A percentile compares a stretch with the other conserved stretches of the same genome.
These are phyloP conservation scores for Fraxinus excelsior DNA, from an alignment of 257 asterid species.

Conservation along the genomic window DNA sequence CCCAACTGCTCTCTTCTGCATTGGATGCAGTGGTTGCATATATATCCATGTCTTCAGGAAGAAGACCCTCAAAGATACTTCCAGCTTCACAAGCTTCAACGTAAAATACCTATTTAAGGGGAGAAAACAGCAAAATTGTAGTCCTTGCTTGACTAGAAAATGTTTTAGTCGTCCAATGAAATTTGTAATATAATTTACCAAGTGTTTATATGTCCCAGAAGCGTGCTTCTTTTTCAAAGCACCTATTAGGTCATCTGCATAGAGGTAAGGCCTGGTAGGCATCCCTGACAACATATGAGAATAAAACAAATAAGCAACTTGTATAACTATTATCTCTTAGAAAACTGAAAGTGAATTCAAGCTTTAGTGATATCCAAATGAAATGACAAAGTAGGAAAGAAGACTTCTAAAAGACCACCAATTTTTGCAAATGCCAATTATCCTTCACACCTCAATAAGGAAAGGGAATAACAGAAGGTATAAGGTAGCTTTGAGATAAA, in stretches of 20 bases:
- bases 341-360: not conserved
- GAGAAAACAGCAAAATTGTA: conserved; percentile 16
- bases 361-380: not conserved
- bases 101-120: conserved; percentile 67
- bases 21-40: conserved; percentile 98
- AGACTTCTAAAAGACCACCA: not conserved
- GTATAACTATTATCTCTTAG: not conserved
- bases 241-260: conserved; percentile 65
- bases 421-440: not conserved
- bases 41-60: conserved; percentile 78
- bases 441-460: not conserved
- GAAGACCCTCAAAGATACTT: conserved; percentile 95
- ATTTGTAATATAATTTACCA: conserved; percentile 48
- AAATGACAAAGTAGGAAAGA: not conserved
- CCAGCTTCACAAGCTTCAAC: conserved; percentile 98
- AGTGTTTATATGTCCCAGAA: conserved; percentile 79
- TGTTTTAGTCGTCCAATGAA: not conserved
- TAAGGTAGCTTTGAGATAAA: not conserved
- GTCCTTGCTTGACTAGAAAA: conserved; percentile 14
- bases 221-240: conserved; percentile 77
- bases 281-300: conserved; percentile 59
- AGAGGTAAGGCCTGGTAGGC: conserved; percentile 76
- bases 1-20: conserved; percentile 96
- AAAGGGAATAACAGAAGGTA: not conserved
- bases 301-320: conserved; percentile 20